Evolutionary conservation across 2,329 filamentous ascomycete genomes (phyloP), one percentile per base, ranked within the genome.

Genomic region (Phialemoniopsis sp.): DNA sequence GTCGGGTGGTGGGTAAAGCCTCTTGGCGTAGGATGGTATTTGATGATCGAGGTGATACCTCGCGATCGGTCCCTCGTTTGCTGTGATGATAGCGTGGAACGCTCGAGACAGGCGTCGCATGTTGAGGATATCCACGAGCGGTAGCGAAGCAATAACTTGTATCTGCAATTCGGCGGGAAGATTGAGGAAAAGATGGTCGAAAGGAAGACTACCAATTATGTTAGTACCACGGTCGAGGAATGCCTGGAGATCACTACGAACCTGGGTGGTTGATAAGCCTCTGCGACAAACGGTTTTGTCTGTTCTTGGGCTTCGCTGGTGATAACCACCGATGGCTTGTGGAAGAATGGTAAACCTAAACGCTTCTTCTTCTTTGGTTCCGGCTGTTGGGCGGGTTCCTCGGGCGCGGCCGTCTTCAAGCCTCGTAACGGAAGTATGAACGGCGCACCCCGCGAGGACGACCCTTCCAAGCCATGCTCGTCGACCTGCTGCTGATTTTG

Each of bases 141-240:
- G 76, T 19, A 84, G 63, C 2, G 71, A 70, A 3, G 76, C 70
- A 36, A 83, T 73, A 46, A 84, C 73, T 50, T 82, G 76, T 17
- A 80, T 70, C 55, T 82, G 78, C 34, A 84, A 59, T 56, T 84
- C 80, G 43, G 70, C 78, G 3, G 80, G 80, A 6, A 84, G 60
- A 21, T 61, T 63, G 16, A 74, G 60, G 45, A 84, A 81, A n/a
- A 78, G 63, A 37, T 76, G 67, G 42, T 78, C 72, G 32, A 82
- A 70, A 2, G 73, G 66, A 5, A 68, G 43, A 42, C 68, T 67
- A 41, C 48, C 53, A 17, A 31, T 37, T 15, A 9, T 13, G 16
- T 37, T 3, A 39, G 38, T 56, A 41, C 10, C 6, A 6, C 21
- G 21, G 21, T 26, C 6, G 21, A 26, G 10, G 21, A 26, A 6